A percentile compares a stretch with the other conserved stretches of the same genome.
Conservation (phyloP, 2,329 filamentous ascomycete species). For the Aspergillus hiratsukae region DNA sequence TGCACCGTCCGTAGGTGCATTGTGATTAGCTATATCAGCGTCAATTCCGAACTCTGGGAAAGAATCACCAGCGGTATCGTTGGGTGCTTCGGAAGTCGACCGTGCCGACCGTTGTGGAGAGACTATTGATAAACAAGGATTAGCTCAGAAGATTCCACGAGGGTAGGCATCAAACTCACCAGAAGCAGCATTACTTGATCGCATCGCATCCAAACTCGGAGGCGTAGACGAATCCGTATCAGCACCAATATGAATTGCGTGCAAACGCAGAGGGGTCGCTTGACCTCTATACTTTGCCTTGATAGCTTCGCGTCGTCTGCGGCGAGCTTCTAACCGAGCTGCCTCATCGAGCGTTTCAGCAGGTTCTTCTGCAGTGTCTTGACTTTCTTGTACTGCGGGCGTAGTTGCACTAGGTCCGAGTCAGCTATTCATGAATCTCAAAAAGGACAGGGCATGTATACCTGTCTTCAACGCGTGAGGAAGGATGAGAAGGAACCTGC, state of each 20-base stretch:
- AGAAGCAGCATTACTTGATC: conserved; percentile 30
- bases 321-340: conserved; percentile 76
- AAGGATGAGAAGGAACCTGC: conserved; percentile 42
- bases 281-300: conserved; percentile 72
- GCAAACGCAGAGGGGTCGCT: conserved; percentile 68
- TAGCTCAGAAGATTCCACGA: neutral
- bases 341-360: conserved; percentile 70
- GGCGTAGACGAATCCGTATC: conserved; percentile 53
- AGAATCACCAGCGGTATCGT: conserved; percentile 48
- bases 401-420: conserved; percentile 15
- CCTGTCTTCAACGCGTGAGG: conserved; percentile 33
- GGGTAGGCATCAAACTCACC: conserved; percentile 27
- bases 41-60: conserved; percentile 64
- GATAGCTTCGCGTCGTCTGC: conserved; percentile 78
- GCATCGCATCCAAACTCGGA: conserved; percentile 42
- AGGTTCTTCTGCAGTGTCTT: conserved; percentile 36
- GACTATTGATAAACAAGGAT: conserved; percentile 12
- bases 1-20: conserved; percentile 34
- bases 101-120: conserved; percentile 41
- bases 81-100: conserved; percentile 46
- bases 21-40: conserved; percentile 60
- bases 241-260: conserved; percentile 64
- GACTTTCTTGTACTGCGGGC: conserved; percentile 8
- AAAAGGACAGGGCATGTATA: conserved; percentile 31
- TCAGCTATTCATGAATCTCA: neutral